Evolutionary conservation across 2,329 filamentous ascomycete species (phyloP).

Genomic region (Sporothrix brasiliensis): DNA sequence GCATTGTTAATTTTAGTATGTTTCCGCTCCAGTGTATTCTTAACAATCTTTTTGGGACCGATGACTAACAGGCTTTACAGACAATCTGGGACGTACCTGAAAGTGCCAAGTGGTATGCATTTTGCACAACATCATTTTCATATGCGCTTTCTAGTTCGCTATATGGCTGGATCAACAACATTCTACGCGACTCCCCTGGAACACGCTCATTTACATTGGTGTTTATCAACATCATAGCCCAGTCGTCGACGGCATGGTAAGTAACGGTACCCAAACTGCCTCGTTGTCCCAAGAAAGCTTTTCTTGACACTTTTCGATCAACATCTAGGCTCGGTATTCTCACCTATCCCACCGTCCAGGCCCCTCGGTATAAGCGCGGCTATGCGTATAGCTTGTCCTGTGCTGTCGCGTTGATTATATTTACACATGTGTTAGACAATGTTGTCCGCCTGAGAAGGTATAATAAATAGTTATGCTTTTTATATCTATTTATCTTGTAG

Average conservation of each 20-base stretch:
- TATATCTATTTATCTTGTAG: neutral
- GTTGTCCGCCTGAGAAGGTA: conserved; percentile 18
- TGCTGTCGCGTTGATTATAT: conserved; percentile 16
- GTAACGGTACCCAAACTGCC: conserved; percentile 5
- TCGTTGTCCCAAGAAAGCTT: neutral
- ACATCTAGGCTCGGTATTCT: conserved; percentile 25
- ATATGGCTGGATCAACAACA: conserved; percentile 59
- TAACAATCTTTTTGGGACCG: neutral
- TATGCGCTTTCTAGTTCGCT: conserved; percentile 58
- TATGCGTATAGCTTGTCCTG: conserved; percentile 25
- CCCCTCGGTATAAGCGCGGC: conserved; percentile 23
- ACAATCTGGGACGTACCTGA: conserved; percentile 62
- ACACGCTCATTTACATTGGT: conserved; percentile 44
- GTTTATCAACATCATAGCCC: conserved; percentile 55
- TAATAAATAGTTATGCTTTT: neutral
- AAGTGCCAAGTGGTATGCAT: conserved; percentile 57
- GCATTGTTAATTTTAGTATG: conserved; percentile 53
- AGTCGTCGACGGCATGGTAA: conserved; percentile 58
- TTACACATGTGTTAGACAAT: conserved; percentile 20
- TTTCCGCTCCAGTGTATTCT: neutral
- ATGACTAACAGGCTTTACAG: neutral
- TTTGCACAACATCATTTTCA: conserved; percentile 53
- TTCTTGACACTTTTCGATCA: neutral
- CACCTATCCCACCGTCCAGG: conserved; percentile 24
- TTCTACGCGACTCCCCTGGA: conserved; percentile 50